phyloP scores from a whole-genome alignment of 805 yeast species.

The Soucietia sequanensis region DNA sequence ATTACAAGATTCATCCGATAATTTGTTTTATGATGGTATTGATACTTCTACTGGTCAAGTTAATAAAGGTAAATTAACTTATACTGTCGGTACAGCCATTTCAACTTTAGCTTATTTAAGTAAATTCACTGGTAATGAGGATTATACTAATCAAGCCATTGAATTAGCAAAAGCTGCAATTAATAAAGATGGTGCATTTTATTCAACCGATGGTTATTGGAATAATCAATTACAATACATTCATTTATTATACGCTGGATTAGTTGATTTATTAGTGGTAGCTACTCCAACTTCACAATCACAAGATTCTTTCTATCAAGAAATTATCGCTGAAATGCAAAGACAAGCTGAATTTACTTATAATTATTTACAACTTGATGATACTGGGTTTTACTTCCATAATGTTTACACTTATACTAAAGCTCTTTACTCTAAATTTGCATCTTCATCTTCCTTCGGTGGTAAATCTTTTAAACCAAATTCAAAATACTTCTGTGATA shows the following conservation, averaged over 20 bases:
- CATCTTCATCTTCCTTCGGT: constrained; percentile 1
- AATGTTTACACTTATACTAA: constrained; percentile 4
- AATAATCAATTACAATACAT: constrained; percentile 20
- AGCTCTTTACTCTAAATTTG: constrained; percentile 7
- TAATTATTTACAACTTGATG: constrained; percentile 11
- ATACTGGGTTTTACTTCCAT: constrained; percentile 10
- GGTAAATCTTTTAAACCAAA: constrained; percentile 5
- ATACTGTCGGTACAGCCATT: constrained; percentile 23
- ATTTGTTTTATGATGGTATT: constrained; percentile 24
- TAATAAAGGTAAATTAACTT: constrained; percentile 21
- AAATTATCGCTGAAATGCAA: constrained; percentile 4
- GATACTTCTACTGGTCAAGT: constrained; percentile 11
- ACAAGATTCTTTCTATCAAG: neutral
- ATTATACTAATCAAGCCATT: constrained; percentile 14
- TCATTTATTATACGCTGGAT: constrained; percentile 22
- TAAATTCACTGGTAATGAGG: constrained; percentile 12
- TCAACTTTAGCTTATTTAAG: constrained; percentile 18
- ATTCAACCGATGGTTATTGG: constrained; percentile 20
- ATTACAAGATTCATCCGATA: constrained; percentile 19
- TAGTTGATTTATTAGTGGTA: constrained; percentile 14
- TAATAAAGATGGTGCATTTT: constrained; percentile 16
- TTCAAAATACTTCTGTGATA: constrained; percentile 8
- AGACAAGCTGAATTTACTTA: constrained; percentile 8
- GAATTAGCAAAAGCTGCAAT: constrained; percentile 17
- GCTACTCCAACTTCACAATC: neutral